phyloP scores from a whole-genome alignment of 768 basidiomycete species.

The Epithele typhae region DNA sequence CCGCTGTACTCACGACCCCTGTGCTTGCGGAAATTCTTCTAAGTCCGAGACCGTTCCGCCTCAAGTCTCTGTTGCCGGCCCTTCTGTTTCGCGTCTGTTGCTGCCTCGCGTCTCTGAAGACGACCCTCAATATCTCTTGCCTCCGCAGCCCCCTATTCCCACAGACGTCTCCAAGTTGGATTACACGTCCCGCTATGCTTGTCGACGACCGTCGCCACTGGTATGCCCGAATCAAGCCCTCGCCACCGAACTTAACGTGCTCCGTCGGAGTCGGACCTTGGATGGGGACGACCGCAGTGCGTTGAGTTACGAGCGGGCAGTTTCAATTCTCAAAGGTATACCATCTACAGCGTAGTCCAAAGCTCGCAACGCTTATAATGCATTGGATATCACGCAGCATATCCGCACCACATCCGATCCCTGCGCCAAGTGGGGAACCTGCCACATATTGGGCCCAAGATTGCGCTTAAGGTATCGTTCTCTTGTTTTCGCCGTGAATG shows the following conservation, averaged over 20 bases:
- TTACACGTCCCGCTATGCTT: slow-evolving; percentile 45
- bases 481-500: no score
- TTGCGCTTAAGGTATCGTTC: slow-evolving; percentile 27
- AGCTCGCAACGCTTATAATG: no score
- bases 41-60: no score
- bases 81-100: no score
- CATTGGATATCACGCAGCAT: slow-evolving; percentile 23
- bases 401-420: slow-evolving; percentile 28
- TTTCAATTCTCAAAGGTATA: slow-evolving; percentile 45
- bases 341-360: no score
- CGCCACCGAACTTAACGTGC: slow-evolving; percentile 50
- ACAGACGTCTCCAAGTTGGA: slow-evolving; percentile 21
- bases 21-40: no score
- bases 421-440: slow-evolving; percentile 27
- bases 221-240: slow-evolving; percentile 66
- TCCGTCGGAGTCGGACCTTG: slow-evolving; percentile 53
- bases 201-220: slow-evolving; percentile 60
- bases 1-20: slow-evolving; percentile 30
- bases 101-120: no score
- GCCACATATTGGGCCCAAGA: slow-evolving; percentile 37
- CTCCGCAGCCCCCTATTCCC: slow-evolving; percentile 15
- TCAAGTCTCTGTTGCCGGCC: no score
- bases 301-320: slow-evolving; percentile 67
- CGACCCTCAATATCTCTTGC: no score
- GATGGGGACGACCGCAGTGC: slow-evolving; percentile 68